Percentiles rank a stretch among this genome's conserved stretches.
Evolutionary conservation across 2,329 filamentous ascomycete genomes (phyloP).

Genomic region (Cytospora paraplurivora): DNA sequence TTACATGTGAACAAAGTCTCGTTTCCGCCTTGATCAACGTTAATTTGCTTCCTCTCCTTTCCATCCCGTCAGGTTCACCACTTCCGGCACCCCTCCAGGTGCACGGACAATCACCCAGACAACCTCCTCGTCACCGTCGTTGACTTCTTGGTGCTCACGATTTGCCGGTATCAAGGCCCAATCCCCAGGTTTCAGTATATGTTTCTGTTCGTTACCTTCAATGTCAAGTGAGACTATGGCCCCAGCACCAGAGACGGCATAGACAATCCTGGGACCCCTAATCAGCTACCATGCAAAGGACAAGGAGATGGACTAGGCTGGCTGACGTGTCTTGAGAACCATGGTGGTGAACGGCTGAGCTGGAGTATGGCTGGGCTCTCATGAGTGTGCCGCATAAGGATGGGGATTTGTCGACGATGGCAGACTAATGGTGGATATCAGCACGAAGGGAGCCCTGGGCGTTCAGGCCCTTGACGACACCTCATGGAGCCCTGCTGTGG

Average conservation of each 20-base stretch:
- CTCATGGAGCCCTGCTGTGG: not conserved
- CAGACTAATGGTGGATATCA: conserved; percentile 32
- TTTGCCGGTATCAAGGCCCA: conserved; percentile 57
- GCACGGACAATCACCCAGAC: conserved; percentile 56
- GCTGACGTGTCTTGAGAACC: conserved; percentile 50
- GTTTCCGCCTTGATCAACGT: not conserved
- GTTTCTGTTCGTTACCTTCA: conserved; percentile 48
- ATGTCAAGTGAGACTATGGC: conserved; percentile 45
- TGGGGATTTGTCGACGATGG: conserved; percentile 50
- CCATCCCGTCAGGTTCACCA: conserved; percentile 53
- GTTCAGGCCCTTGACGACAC: too few species aligned
- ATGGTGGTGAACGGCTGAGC: conserved; percentile 56
- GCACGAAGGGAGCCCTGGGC: not conserved
- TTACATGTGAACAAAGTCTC: not conserved
- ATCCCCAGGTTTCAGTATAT: conserved; percentile 52
- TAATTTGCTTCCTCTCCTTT: conserved; percentile 33
- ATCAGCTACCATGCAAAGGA: not conserved
- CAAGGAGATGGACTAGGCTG: not conserved
- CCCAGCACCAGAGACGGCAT: conserved; percentile 51
- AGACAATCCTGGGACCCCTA: conserved; percentile 42
- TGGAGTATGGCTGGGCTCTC: conserved; percentile 52
- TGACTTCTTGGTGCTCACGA: conserved; percentile 58
- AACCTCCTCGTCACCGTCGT: conserved; percentile 55
- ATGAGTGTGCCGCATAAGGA: conserved; percentile 51
- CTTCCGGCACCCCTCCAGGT: conserved; percentile 47